Conservation (phyloP, 805 yeast genomes). For the Yarrowia sp. region DNA sequence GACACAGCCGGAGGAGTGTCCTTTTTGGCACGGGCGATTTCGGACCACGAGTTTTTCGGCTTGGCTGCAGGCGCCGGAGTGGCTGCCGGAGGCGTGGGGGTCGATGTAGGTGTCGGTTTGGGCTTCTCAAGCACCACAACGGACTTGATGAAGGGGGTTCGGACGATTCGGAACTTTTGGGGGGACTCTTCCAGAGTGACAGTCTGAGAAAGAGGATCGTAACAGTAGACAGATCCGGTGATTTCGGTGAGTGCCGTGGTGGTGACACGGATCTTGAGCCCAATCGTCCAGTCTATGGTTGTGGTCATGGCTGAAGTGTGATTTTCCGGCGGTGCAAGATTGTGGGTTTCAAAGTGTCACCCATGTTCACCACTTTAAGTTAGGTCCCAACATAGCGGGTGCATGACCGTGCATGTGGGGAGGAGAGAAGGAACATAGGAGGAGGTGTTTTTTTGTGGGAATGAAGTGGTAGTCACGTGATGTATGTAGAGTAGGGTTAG, state of each 20-base stretch:
- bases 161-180: conserved; percentile 49
- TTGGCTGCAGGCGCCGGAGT: not conserved
- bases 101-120: conserved; percentile 30
- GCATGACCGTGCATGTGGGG: not conserved
- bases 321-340: not conserved
- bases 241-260: conserved; percentile 57
- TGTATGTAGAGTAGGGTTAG: no score
- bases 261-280: conserved; percentile 50
- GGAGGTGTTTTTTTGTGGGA: no score
- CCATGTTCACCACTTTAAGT: conserved; percentile 5
- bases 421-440: no score
- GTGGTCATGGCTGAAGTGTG: not conserved
- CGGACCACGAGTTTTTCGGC: conserved; percentile 27
- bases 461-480: no score
- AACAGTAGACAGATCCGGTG: conserved; percentile 64
- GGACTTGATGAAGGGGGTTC: conserved; percentile 56
- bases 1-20: conserved; percentile 11
- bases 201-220: conserved; percentile 49
- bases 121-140: conserved; percentile 49
- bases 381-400: not conserved
- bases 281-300: conserved; percentile 25
- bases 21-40: conserved; percentile 23
- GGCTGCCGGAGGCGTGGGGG: not conserved
- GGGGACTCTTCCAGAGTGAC: conserved; percentile 41
- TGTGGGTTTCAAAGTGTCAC: not conserved